A percentile compares a stretch with the other conserved stretches of the same genome.
Conservation (phyloP, 192 early-diverging fungal genomes). For the Rhizoclosmatium sp. region DNA sequence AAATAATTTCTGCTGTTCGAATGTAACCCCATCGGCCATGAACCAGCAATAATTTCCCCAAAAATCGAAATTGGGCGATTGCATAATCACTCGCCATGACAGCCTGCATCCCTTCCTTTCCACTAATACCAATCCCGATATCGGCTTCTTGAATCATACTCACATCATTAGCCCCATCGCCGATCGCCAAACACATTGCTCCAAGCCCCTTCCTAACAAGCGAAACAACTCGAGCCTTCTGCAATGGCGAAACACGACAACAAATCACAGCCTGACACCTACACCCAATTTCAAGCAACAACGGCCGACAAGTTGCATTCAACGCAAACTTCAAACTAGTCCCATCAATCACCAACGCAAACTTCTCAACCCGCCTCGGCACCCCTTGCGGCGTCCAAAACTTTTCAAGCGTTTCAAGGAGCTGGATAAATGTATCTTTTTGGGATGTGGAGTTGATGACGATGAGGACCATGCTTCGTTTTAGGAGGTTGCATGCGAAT, state of each 20-base stretch:
- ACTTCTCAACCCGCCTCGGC: constrained; percentile 26
- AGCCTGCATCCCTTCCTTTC: constrained; percentile 82
- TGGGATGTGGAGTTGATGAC: constrained; percentile 53
- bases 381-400: constrained; percentile 62
- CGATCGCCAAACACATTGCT: constrained; percentile 73
- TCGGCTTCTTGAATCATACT: constrained; percentile 74
- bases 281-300: constrained; percentile 65
- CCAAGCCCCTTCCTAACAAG: constrained; percentile 80
- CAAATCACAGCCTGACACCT: constrained; percentile 82
- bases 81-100: constrained; percentile 95
- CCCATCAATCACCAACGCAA: constrained; percentile 66
- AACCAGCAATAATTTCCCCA: constrained; percentile 85
- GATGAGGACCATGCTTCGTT: constrained; percentile 58
- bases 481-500: constrained; percentile 72
- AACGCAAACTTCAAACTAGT: constrained; percentile 70
- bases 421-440: constrained; percentile 62
- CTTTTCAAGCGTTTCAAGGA: constrained; percentile 64
- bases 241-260: constrained; percentile 90
- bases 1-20: constrained; percentile 87
- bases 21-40: constrained; percentile 94
- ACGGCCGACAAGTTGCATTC: constrained; percentile 64
- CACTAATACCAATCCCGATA: constrained; percentile 66
- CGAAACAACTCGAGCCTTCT: constrained; percentile 95
- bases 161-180: constrained; percentile 71
- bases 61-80: constrained; percentile 90